These are phyloP conservation scores for Peronosclerospora sorghi DNA, from an alignment of 352 stramenopile species.

Conservation along the genomic window DNA sequence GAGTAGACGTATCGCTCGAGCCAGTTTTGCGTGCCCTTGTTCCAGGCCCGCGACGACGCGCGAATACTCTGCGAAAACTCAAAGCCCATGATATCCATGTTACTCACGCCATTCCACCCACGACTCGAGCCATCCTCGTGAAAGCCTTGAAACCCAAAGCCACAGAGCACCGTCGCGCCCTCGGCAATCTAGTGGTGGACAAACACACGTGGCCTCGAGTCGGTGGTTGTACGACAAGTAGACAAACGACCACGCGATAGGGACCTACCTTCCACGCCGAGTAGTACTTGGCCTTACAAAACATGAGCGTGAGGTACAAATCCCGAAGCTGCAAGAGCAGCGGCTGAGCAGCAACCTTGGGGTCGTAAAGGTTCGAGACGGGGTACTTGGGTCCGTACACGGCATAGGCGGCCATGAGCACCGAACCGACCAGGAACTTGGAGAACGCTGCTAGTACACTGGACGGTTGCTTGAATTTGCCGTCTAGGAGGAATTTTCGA, in stretches of 20 bases:
- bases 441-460: constrained; percentile 66
- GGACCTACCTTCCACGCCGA: constrained; percentile 88
- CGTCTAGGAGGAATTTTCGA: constrained; percentile 42
- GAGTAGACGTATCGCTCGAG: constrained; percentile 96
- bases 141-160: constrained; percentile 92
- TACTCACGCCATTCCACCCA: constrained; percentile 92
- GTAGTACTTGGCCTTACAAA: constrained; percentile 93
- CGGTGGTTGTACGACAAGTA: not conserved
- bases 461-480: constrained; percentile 32
- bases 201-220: not conserved
- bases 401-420: constrained; percentile 50
- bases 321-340: constrained; percentile 58
- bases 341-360: constrained; percentile 34
- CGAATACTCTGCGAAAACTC: constrained; percentile 89
- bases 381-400: constrained; percentile 40
- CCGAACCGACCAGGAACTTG: constrained; percentile 59
- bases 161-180: constrained; percentile 68
- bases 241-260: constrained; percentile 5
- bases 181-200: constrained; percentile 38
- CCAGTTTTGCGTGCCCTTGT: constrained; percentile 95
- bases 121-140: constrained; percentile 72
- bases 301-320: constrained; percentile 86
- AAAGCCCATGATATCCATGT: constrained; percentile 94
- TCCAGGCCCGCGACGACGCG: constrained; percentile 87
- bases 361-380: constrained; percentile 36